Conservation (phyloP, 1,139 yeast species). For the Suhomyces atakaporum region DNA sequence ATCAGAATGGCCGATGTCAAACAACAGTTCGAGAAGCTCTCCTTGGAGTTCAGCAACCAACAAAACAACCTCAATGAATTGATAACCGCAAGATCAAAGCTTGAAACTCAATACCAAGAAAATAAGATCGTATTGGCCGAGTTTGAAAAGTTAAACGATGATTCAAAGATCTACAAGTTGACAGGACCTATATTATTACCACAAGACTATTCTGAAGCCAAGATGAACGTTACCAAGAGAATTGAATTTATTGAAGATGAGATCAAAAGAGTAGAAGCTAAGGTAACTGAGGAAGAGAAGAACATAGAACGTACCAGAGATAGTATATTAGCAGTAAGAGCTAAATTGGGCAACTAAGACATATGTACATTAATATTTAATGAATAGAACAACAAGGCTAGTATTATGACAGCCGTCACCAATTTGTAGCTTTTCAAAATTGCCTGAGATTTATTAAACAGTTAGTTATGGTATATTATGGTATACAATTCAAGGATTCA, state of each 20-base stretch:
- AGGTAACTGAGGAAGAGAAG: constrained; percentile 54
- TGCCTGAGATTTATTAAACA: too few relatives aligned
- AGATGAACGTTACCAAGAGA: constrained; percentile 79
- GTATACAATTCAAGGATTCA: too few relatives aligned
- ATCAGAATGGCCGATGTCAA: constrained; percentile 27
- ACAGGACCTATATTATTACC: constrained; percentile 93
- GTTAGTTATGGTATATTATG: too few relatives aligned
- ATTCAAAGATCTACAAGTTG: constrained; percentile 77
- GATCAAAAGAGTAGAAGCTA: constrained; percentile 66
- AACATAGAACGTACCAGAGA: constrained; percentile 52
- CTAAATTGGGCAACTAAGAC: constrained; percentile 21
- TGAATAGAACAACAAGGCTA: too few relatives aligned
- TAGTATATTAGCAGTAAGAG: constrained; percentile 47
- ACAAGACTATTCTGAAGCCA: constrained; percentile 81
- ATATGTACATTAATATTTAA: not conserved
- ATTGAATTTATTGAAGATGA: constrained; percentile 82
- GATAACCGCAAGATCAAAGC: constrained; percentile 61
- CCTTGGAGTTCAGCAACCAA: constrained; percentile 39
- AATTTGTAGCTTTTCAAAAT: too few relatives aligned
- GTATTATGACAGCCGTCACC: too few relatives aligned
- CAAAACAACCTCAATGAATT: constrained; percentile 46
- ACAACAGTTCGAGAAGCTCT: constrained; percentile 42
- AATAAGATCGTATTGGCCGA: constrained; percentile 89
- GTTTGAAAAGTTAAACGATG: constrained; percentile 59
- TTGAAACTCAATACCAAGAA: constrained; percentile 85